A percentile compares a stretch with the other conserved stretches of the same genome.
Conservation (phyloP, 306 rosid genomes). For the Ziziphus jujuba region DNA sequence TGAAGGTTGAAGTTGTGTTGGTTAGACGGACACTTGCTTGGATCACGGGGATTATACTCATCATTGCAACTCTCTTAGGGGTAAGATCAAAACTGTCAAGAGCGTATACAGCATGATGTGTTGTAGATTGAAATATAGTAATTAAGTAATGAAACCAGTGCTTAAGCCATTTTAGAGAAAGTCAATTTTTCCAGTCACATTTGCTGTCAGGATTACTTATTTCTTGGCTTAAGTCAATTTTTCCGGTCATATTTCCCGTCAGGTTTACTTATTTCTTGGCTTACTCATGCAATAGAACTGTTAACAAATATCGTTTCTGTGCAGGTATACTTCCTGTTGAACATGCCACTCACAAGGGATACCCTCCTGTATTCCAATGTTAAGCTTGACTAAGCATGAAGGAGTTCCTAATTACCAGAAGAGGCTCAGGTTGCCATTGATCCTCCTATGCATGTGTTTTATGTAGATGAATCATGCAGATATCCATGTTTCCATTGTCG, state of each 20-base stretch:
- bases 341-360: constrained; percentile 85
- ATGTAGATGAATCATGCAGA: constrained; percentile 26
- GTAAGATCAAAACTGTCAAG: constrained; percentile 40
- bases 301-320: constrained; percentile 4
- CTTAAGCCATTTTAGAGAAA: no score
- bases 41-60: constrained; percentile 80
- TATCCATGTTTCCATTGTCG: no score
- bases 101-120: no score
- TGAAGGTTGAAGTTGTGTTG: constrained; percentile 43
- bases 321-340: constrained; percentile 66
- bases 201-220: no score
- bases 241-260: no score
- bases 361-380: constrained; percentile 85
- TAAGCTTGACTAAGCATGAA: constrained; percentile 66
- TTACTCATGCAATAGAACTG: not conserved
- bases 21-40: constrained; percentile 84
- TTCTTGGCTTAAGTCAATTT: no score
- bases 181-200: no score
- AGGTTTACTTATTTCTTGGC: no score
- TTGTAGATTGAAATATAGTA: no score
- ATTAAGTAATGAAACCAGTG: no score
- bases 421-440: constrained; percentile 30
- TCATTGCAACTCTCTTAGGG: constrained; percentile 83
- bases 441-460: constrained; percentile 27
- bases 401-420: constrained; percentile 30